Base-by-base conservation (phyloP, 108 stramenopile genomes). In the Fragilaria crotonensis region DNA sequence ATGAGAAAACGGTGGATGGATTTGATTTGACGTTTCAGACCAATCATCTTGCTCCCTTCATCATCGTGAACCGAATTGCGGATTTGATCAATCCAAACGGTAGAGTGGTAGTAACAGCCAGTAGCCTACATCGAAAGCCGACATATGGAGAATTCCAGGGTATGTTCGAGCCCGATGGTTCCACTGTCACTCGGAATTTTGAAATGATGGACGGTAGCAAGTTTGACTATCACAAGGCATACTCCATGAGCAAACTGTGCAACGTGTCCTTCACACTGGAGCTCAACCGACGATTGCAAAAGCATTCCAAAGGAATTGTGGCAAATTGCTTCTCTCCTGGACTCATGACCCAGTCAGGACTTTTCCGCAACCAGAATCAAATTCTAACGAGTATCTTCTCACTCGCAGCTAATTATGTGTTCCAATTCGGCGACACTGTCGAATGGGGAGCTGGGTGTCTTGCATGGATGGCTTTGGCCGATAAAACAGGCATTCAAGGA, bases 11-110 rank as follows among this genome's bases (percentile, higher is more conserved):
- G 17, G 33, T 63, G 26, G 80, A 85, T 51, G 78, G 74, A 26
- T 66, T 80, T 33, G 84, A 86, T 54, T 5, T 54, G 29, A 81
- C 80, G 44, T 64, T 82, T 27, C 78, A 73, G 45, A 78, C 70
- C 14, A 86, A 86, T 62, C 74, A 82, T 53, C 52, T 86, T 19
- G 73, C 80, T 27, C 85, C 80, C 26, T 86, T 79, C 54, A 27
- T 76, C 36, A 72, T 86, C 7, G 66, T 66, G 1, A 69, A 71
- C 26, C 22, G 46, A 9, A 46, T 81, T 11, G 25, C 54, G 21
- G 49, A 59, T 28, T 65, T 59, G 30, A 56, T 74, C 20, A 68
- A 74, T 48, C 61, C 49, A 14, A 62, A 66, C n/a, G 73, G 67
- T 20, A 47, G 73, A 26, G 59, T 74, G 0, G 65, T 74, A 0